Evolutionary conservation across 257 asterid species (phyloP), one percentile per base, ranked within the genome.

Genomic region (Primulina tabacum): DNA sequence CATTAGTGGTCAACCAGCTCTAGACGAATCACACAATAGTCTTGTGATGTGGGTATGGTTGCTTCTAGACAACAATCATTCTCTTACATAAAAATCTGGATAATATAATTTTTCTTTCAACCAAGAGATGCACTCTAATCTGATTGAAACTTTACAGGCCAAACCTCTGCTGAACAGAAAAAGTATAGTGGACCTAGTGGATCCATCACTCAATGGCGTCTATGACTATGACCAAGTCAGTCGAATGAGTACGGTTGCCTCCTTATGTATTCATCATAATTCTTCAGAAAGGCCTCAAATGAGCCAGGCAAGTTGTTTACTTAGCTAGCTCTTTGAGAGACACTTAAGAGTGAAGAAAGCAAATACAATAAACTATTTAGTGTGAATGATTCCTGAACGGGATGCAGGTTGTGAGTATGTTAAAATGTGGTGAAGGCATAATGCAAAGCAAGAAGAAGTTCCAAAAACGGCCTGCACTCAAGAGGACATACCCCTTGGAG

Each of bases 31-130:
- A 6, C 72, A 78, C 61, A 89, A 87, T 33, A 94, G 99, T 26
- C 87, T 94, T 2, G 96, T 94, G 79, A 94, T 94, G 92, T 94
- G 97, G 99, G 99, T 90, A 86, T 28, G 97, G 75, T 64, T 35
- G 34, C 57, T 60, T 78, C 35, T 58, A 62, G 30, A 21, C 55
- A 43, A 43, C 18, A 12, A 43, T 7, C 55, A 14, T 11, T 1
- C 43, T 35, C 43, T 35, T 14, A 14, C 18, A 43, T 12, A 37
- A 59, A 59, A 28, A 33, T 68, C 34, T 29, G 53, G 62, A 63
- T 65, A 35, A 28, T 10, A 57, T 24, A 55, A 35, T 26, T 29
- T 14, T 24, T n/a, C 17, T 62, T 40, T 11, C 47, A 14, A 12
- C 69, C 12, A 50, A 75, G 9, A 12, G 60, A 57, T 58, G 55